Percentiles rank a stretch among this genome's conserved stretches.
Evolutionary conservation across 331 rosid species (phyloP).

Genomic region (Pyracantha coccinea): DNA sequence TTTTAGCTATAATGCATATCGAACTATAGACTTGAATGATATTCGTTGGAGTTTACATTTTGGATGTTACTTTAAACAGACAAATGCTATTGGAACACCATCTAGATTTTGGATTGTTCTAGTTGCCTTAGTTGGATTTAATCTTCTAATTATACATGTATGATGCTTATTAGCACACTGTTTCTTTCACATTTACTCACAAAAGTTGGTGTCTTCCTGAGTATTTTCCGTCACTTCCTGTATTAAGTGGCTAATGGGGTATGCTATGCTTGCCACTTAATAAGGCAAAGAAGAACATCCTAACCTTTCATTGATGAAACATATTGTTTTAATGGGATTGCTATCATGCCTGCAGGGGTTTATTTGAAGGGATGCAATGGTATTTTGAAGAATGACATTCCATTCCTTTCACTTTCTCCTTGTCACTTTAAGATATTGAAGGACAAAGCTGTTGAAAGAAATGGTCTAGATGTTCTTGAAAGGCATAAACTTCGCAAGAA

Average conservation of each 20-base stretch:
- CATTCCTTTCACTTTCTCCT: constrained; percentile 59
- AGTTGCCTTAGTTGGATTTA: background rate
- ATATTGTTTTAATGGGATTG: constrained; percentile 20
- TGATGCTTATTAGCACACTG: background rate
- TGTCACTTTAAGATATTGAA: constrained; percentile 55
- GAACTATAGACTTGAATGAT: background rate
- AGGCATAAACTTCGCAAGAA: constrained; percentile 30
- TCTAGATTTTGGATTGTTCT: background rate
- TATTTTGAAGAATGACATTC: constrained; percentile 39
- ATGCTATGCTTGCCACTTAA: too few species aligned
- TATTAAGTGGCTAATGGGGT: background rate
- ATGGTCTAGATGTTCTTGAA: constrained; percentile 42
- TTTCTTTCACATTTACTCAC: background rate
- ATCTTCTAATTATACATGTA: background rate
- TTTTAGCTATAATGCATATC: background rate
- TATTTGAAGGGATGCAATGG: constrained; percentile 49
- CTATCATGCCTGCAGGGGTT: constrained; percentile 61
- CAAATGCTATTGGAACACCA: background rate
- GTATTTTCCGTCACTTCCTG: background rate
- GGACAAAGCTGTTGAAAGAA: constrained; percentile 40
- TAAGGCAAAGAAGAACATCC: too few species aligned
- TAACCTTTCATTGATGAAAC: background rate
- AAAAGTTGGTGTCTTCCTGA: background rate
- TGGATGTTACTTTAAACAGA: background rate
- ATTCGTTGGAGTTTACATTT: background rate